Base-by-base conservation (phyloP, 352 stramenopile species). In the Phytophthora foliorum region DNA sequence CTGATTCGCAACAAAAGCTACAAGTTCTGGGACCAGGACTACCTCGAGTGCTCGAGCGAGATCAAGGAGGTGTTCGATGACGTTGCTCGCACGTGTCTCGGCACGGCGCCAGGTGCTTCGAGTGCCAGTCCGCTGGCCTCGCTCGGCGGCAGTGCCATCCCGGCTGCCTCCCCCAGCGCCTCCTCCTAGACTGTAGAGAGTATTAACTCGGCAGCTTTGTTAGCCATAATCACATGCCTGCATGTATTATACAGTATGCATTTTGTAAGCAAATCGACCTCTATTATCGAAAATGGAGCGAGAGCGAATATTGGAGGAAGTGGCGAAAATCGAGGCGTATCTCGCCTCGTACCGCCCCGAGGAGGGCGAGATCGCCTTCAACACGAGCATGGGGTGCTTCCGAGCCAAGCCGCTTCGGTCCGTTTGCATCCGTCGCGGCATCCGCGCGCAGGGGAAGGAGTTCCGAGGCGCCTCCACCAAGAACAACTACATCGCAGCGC, bases 1-100 rank as follows among this genome's bases (percentile, higher is more conserved):
- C 88, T 99, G 31, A 99, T 99, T 59, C 98, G 99, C 78, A 99
- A 99, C 85, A 97, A 98, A 65, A 97, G 96, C 67, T 99, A 99
- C 87, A 96, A 95, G 69, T 99, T 99, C 71, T 99, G 98, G 98
- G 94, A 93, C 67, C 97, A 99, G 73, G 86, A 98, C 50, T 99
- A 99, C 76, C 99, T 98, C 74, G 89, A 98, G 74, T 99, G 97
- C 86, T 98, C 97, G 48, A 97, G 95, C 48, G 97, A 99, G 80
- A 99, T 99, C 72, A 98, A 99, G 72, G 96, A 98, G 59, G 94
- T 99, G 21, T 99, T 99, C 84, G 97, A 99, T 77, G 96, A 97
- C 69, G 97, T 99, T 14, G 97, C 97, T 22, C 89, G 97, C 50
- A 98, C 91, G 29, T 99, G 97, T 77, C 89, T 98, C 29, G 91